Conservation (phyloP, 116 monocot species). For the Dioscorea cayenensis region DNA sequence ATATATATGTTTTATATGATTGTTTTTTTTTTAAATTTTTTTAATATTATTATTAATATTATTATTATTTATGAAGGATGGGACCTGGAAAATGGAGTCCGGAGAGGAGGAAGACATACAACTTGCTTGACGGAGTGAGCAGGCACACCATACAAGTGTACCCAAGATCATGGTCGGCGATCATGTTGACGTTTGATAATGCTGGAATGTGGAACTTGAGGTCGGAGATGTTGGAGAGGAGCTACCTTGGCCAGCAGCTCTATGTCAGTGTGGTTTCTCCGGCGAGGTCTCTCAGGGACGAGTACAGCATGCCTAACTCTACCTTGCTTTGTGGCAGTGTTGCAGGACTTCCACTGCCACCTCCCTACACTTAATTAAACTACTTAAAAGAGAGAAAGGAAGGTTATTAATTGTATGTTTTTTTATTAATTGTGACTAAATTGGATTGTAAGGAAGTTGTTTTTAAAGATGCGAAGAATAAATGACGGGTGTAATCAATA, state of each 20-base stretch:
- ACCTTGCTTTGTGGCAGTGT: constrained; percentile 43
- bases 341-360: constrained; percentile 37
- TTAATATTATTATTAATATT: no score
- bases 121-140: constrained; percentile 69
- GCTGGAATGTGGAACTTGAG: constrained; percentile 83
- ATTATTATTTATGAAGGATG: constrained; percentile 29
- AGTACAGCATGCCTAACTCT: constrained; percentile 59
- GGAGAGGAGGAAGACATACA: constrained; percentile 49
- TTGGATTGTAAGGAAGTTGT: no score
- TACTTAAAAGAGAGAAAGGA: no score
- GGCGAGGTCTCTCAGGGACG: constrained; percentile 66
- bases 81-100: constrained; percentile 54
- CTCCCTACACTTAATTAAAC: constrained; percentile 32
- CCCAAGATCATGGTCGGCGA: constrained; percentile 74
- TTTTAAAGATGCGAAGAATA: no score
- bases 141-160: constrained; percentile 79
- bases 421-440: background rate
- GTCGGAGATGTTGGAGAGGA: constrained; percentile 59
- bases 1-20: no score
- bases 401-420: no score
- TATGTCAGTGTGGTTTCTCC: constrained; percentile 69
- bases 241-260: constrained; percentile 77
- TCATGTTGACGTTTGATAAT: constrained; percentile 84
- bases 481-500: no score
- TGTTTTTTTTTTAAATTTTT: no score